Conservation (phyloP, 2,329 filamentous ascomycete genomes). For the Botrytis deweyae region DNA sequence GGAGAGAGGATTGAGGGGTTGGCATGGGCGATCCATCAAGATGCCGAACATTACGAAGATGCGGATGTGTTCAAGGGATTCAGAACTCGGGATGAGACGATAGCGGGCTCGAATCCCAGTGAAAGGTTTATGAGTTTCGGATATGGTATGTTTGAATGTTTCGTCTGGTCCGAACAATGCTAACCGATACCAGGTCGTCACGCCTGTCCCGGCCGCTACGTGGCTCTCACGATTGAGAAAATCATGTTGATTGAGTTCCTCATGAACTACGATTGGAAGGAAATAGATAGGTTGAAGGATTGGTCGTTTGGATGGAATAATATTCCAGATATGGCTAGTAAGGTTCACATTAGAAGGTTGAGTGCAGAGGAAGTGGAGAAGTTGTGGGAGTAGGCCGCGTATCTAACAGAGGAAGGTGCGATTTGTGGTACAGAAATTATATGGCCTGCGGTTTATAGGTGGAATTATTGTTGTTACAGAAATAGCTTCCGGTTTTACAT, state of each 20-base stretch:
- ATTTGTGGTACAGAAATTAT: neutral
- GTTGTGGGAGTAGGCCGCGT: neutral
- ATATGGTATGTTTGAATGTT: constrained; percentile 5
- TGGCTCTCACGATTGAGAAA: constrained; percentile 11
- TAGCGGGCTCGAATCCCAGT: constrained; percentile 8
- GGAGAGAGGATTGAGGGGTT: constrained; percentile 7
- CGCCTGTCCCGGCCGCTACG: constrained; percentile 5
- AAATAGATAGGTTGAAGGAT: constrained; percentile 12
- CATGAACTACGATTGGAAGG: constrained; percentile 20
- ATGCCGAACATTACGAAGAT: constrained; percentile 6
- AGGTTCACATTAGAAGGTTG: constrained; percentile 4
- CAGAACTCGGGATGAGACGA: neutral
- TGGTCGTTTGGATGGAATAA: constrained; percentile 19
- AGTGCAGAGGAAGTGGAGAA: neutral
- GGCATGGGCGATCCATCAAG: constrained; percentile 14
- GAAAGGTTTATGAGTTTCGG: constrained; percentile 18
- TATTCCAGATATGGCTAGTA: constrained; percentile 16
- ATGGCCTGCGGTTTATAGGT: neutral
- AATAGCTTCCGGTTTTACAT: neutral
- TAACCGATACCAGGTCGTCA: neutral
- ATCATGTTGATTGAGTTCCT: constrained; percentile 15
- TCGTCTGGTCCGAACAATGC: neutral
- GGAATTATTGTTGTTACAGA: neutral
- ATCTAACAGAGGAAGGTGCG: neutral
- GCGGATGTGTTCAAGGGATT: constrained; percentile 13